phyloP scores from a whole-genome alignment of 2,329 filamentous ascomycete species.

The Fusarium sp. region DNA sequence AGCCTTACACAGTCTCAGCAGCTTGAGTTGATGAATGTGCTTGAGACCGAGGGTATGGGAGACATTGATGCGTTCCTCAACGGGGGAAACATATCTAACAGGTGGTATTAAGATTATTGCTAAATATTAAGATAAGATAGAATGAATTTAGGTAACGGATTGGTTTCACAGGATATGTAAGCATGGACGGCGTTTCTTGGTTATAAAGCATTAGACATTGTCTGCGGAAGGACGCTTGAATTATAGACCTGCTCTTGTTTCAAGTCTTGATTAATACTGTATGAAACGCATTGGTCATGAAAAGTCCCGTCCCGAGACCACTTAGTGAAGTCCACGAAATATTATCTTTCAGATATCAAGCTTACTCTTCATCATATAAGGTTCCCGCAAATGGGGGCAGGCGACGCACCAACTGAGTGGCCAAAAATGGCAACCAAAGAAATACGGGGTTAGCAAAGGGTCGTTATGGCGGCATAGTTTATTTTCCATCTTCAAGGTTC shows the following conservation, averaged over 20 bases:
- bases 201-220: constrained; percentile 29
- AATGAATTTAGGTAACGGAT: constrained; percentile 8
- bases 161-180: neutral
- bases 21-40: constrained; percentile 80
- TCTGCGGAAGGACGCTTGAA: constrained; percentile 13
- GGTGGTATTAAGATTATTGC: constrained; percentile 45
- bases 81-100: constrained; percentile 45
- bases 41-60: constrained; percentile 74
- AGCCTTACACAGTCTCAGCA: constrained; percentile 84
- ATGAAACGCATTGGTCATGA: neutral
- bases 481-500: constrained; percentile 3
- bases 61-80: constrained; percentile 71
- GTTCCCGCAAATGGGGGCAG: neutral
- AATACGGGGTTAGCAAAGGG: neutral
- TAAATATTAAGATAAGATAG: constrained; percentile 1
- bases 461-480: neutral
- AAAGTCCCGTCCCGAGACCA: neutral
- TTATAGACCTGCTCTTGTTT: constrained; percentile 14
- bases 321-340: neutral
- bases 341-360: neutral
- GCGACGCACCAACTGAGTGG: neutral
- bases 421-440: neutral
- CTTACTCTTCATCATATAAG: neutral
- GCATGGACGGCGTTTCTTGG: constrained; percentile 27
- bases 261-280: constrained; percentile 5